Evolutionary conservation across 2,329 filamentous ascomycete species (phyloP), one percentile per base, ranked within the genome.

Genomic region (Ascochyta pisi): DNA sequence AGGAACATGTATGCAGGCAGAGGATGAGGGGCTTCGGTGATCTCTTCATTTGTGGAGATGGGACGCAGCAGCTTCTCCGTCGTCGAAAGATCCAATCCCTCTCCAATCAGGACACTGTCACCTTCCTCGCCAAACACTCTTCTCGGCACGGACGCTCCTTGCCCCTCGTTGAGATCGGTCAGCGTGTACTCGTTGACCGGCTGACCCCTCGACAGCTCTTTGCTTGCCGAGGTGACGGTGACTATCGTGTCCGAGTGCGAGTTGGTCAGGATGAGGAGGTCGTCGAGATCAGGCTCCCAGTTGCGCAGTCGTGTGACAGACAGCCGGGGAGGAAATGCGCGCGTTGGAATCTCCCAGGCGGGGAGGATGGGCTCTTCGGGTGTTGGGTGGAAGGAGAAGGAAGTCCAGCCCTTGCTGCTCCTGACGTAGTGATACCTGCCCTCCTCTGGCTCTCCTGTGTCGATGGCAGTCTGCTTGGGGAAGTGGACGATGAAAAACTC

Each of bases 1-100:
- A 99, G 80, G 27, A 92, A 83, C 82, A 95, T 89, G 38, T 96
- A 81, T 10, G 88, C 91, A 6, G 95, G 95, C 8, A 98, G 77
- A 12, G 95, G 94, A 1, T 86, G 87, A 0, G 88, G 83, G 4
- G 92, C 96, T 67, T 93, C 85, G 29, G 89, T 84, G 42, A 96
- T 86, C 68, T 96, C 89, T 60, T 85, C 86, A 60, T 95, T 89
- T 1, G 86, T 83, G 19, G 86, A 86, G 54, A 96, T 89, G 1
- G 93, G 93, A 62, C 89, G 87, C 60, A 86, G 82, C 2, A 96
- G 90, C 64, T 86, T 91, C 48, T 94, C 89, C 56, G 85, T 90
- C 70, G 85, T 86, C 1, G 93, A 96, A n/a, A 97, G 78, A 74
- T 99, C 95, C 41, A 97, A 76, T 0, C 87, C 86, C 62, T 91